Conservation (phyloP, 2,329 filamentous ascomycete genomes). For the Aureobasidium sp. region DNA sequence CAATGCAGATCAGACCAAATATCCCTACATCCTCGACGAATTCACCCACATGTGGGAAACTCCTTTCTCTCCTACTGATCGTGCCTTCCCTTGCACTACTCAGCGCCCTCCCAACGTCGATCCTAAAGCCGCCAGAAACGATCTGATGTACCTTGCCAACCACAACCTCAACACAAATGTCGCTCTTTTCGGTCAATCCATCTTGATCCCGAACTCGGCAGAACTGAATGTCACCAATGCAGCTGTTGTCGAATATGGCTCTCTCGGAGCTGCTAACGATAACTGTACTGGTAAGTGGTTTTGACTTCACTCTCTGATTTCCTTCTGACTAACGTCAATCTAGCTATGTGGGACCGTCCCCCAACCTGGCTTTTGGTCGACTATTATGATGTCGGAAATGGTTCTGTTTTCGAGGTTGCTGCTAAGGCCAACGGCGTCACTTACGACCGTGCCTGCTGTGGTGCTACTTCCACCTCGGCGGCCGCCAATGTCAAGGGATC, state of each 20-base stretch:
- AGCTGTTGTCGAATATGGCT: conserved; percentile 51
- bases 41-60: conserved; percentile 89
- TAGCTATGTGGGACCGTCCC: conserved; percentile 53
- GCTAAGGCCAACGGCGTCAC: conserved; percentile 64
- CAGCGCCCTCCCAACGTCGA: conserved; percentile 65
- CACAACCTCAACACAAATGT: conserved; percentile 84
- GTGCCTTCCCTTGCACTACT: conserved; percentile 66
- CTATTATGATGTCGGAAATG: conserved; percentile 65
- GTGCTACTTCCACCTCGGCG: conserved; percentile 21
- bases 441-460: conserved; percentile 55
- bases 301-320: background rate
- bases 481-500: conserved; percentile 3
- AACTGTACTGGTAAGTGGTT: conserved; percentile 46
- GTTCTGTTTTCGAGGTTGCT: conserved; percentile 70
- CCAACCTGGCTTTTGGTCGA: conserved; percentile 78
- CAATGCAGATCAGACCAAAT: conserved; percentile 65
- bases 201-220: conserved; percentile 65
- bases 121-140: conserved; percentile 41
- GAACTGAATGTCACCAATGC: conserved; percentile 66
- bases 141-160: conserved; percentile 73
- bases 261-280: conserved; percentile 55
- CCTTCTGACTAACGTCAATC: background rate
- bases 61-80: conserved; percentile 65
- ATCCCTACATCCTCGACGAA: conserved; percentile 80
- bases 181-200: conserved; percentile 51